Evolutionary conservation across 371 early-diverging fungal genomes (phyloP), one percentile per base, ranked within the genome.

Genomic region (Lichtheimia ramosa): DNA sequence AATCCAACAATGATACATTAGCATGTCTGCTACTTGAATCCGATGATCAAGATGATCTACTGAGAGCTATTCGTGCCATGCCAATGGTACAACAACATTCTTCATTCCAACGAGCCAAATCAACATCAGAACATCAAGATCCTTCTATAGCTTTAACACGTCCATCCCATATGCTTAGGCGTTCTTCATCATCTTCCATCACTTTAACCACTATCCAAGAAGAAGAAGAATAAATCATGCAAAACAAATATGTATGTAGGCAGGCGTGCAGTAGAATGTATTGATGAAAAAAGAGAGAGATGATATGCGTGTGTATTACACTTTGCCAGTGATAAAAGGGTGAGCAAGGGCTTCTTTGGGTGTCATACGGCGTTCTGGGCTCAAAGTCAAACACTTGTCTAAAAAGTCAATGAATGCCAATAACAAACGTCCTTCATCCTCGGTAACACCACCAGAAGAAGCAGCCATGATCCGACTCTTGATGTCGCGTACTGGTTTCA

Each of bases 331-430:
- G 46, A 96, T 89, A 65, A 97, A 99, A 16, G 94, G 92, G 64
- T 97, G 96, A n/a, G 71, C 58, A 43, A 99, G 71, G 0, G 98
- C 97, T 64, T 97, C 92, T 15, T 81, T 77, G 2, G 98, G 96
- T n/a, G 93, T 89, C 59, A 96, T 83, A 51, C 99, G 84, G 63
- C 92, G 85, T 59, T 89, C 89, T 5, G 99, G 99, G 68, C 94
- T 92, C 53, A 96, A 83, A 25, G 80, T 78, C 53, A 99, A 74
- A 74, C 96, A 89, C 40, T 89, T 85, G 24, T 92, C 88, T 5
- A 99, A 75, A 49, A 99, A 77, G 63, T 93, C 92, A 58, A 89
- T 80, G 69, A 98, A 90, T 2, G 70, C 63, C 10, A 81, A 48
- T 8, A 83, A 48, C 20, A 74, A 46, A 5, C 77, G 66, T 25